These are phyloP conservation scores for Conoideocrella luteorostrata DNA, from an alignment of 2,329 filamentous ascomycete genomes.

Conservation along the genomic window DNA sequence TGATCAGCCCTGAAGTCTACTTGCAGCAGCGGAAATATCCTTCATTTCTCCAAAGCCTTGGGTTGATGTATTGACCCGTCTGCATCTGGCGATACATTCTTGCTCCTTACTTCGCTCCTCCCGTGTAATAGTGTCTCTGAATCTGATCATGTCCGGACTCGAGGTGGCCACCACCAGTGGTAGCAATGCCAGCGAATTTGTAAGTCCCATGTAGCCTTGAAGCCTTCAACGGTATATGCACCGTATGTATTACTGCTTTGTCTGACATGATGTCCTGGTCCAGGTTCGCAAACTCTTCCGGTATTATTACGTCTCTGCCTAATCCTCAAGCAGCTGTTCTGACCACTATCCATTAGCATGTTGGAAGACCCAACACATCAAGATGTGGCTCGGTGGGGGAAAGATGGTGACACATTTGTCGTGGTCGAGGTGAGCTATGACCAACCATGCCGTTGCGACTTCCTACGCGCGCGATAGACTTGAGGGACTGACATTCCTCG, in stretches of 20 bases:
- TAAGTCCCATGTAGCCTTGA: slow-evolving; percentile 42
- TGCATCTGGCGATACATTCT: not conserved
- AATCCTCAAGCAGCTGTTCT: not conserved
- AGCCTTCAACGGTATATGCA: not conserved
- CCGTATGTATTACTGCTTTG: not conserved
- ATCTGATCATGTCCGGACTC: slow-evolving; percentile 25
- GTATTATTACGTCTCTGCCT: slow-evolving; percentile 42
- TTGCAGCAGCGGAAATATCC: too few relatives aligned
- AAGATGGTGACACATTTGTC: slow-evolving; percentile 91
- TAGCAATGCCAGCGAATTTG: slow-evolving; percentile 94
- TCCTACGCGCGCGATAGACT: too few relatives aligned
- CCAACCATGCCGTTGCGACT: too few relatives aligned
- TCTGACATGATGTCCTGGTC: slow-evolving; percentile 4
- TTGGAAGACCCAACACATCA: slow-evolving; percentile 90
- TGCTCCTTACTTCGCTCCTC: not conserved
- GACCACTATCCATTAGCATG: slow-evolving; percentile 48
- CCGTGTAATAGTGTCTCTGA: too few relatives aligned
- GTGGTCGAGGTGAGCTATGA: slow-evolving; percentile 70
- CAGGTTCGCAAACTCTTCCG: slow-evolving; percentile 98
- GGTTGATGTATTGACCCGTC: too few relatives aligned
- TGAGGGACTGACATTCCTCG: slow-evolving; percentile 9
- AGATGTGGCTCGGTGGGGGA: slow-evolving; percentile 90
- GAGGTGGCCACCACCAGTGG: slow-evolving; percentile 34
- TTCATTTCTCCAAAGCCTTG: too few relatives aligned
- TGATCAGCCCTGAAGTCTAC: too few relatives aligned